Conservation (phyloP, 129 eudicot genomes). For the Pseudognaphalium luteoalbum region DNA sequence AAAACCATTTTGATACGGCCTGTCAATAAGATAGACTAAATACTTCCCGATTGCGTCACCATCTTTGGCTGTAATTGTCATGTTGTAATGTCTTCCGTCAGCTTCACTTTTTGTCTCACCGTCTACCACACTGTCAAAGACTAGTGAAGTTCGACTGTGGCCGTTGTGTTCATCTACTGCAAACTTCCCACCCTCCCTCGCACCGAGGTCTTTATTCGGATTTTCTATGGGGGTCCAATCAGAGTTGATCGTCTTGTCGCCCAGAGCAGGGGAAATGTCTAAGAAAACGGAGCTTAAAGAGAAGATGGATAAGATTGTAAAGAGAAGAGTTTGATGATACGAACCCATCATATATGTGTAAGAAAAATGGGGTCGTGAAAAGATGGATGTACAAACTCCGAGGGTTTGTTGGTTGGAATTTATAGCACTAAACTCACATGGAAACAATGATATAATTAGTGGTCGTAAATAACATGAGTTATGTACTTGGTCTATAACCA, state of each 20-base stretch:
- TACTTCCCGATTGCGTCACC: background rate
- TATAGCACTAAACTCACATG: background rate
- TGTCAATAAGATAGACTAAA: background rate
- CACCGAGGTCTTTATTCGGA: background rate
- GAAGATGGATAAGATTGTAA: background rate
- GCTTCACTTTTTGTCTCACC: background rate
- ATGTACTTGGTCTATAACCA: no score
- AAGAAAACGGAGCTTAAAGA: background rate
- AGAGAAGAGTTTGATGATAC: conserved; percentile 14
- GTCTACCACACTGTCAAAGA: background rate
- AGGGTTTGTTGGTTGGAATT: no score
- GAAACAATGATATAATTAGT: no score
- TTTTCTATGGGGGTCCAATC: background rate
- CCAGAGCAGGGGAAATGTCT: conserved; percentile 10
- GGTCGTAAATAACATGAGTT: no score
- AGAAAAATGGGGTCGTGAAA: no score
- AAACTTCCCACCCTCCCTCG: background rate
- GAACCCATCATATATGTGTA: conserved; percentile 20
- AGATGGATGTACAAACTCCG: no score
- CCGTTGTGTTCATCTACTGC: background rate
- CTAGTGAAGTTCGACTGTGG: background rate
- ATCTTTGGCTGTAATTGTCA: background rate
- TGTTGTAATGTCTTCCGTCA: background rate
- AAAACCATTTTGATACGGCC: conserved; percentile 7
- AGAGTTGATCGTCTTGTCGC: background rate